Conservation (phyloP, 169 alveolate species). For the Besnoitia besnoiti region DNA sequence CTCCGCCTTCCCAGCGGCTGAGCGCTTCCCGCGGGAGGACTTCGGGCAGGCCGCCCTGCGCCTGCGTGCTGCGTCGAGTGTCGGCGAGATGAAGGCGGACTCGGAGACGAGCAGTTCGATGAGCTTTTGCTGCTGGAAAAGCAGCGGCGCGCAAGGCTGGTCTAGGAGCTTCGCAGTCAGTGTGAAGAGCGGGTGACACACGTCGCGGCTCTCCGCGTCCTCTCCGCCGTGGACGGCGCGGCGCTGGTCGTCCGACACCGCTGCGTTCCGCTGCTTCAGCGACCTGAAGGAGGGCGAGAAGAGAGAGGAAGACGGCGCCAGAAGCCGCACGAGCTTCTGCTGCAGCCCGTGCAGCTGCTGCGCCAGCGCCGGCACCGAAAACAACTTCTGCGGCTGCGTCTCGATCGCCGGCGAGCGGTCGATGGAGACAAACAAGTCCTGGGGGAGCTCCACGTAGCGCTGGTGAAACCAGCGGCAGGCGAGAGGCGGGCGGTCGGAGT, state of each 20-base stretch:
- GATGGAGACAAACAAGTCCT: not conserved
- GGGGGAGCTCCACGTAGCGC: not conserved
- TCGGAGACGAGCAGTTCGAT: not conserved
- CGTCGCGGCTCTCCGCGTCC: not conserved
- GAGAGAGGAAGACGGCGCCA: not conserved
- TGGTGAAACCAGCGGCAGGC: not conserved
- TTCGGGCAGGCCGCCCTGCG: too few species aligned
- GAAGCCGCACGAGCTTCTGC: not conserved
- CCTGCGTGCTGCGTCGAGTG: too few species aligned
- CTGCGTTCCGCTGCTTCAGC: not conserved
- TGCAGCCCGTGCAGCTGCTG: constrained; percentile 10
- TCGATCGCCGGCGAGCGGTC: not conserved
- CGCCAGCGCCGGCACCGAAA: not conserved
- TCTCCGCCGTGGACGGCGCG: not conserved
- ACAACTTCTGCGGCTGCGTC: not conserved
- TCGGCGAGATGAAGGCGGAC: not conserved
- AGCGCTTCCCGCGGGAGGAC: too few species aligned
- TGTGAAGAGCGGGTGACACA: not conserved
- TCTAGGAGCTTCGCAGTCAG: not conserved
- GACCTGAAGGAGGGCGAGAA: not conserved
- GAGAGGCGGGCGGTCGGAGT: not conserved
- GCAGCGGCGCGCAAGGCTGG: not conserved
- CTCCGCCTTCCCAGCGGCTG: too few species aligned
- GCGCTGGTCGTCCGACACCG: not conserved
- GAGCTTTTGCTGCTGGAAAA: not conserved